These are phyloP conservation scores for Amanita exitialis DNA, from an alignment of 768 basidiomycete species.

Conservation along the genomic window DNA sequence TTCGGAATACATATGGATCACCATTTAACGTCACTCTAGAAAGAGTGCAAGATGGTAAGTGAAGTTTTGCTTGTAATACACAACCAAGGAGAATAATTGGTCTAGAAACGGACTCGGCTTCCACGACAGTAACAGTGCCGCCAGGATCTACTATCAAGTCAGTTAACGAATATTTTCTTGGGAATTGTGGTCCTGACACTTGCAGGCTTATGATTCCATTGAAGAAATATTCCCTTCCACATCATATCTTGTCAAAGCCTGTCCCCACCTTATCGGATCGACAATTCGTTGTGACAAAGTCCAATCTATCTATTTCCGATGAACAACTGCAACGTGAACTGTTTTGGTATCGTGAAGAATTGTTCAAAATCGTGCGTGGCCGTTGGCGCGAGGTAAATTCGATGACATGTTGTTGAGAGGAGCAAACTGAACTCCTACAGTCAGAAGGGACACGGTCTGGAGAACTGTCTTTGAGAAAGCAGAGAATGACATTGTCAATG, in stretches of 20 bases:
- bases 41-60: constrained; percentile 49
- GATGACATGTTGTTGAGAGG: constrained; percentile 1
- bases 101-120: constrained; percentile 29
- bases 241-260: constrained; percentile 45
- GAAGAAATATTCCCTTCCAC: constrained; percentile 54
- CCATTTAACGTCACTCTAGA: constrained; percentile 86
- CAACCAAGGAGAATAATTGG: not conserved
- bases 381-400: constrained; percentile 77
- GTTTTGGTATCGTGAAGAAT: constrained; percentile 94
- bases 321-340: constrained; percentile 62
- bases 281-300: constrained; percentile 84
- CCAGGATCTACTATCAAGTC: constrained; percentile 84
- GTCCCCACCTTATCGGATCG: constrained; percentile 83
- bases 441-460: constrained; percentile 72
- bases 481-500: constrained; percentile 73
- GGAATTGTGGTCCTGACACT: not conserved
- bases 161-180: constrained; percentile 10
- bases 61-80: constrained; percentile 7
- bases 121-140: constrained; percentile 55
- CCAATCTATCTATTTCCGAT: constrained; percentile 47
- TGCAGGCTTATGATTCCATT: constrained; percentile 61
- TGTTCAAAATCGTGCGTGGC: constrained; percentile 60
- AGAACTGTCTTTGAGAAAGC: constrained; percentile 65
- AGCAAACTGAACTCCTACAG: constrained; percentile 27
- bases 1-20: constrained; percentile 85